Percentiles rank a stretch among this genome's conserved stretches.
phyloP scores from a whole-genome alignment of 257 asterid genomes.

The Ocimum tenuiflorum region DNA sequence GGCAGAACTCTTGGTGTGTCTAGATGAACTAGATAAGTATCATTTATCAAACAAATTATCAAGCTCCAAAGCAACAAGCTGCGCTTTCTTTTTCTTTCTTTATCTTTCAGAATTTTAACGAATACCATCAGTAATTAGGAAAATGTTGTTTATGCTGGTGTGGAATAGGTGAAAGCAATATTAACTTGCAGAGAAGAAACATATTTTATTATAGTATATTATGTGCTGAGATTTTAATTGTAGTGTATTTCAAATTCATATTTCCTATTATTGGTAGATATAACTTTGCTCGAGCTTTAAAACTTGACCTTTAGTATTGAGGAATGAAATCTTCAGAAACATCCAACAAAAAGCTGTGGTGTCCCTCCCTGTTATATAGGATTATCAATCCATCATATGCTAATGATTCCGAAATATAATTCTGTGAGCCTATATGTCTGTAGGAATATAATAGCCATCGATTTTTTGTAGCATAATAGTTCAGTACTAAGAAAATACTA shows the following conservation, averaged over 20 bases:
- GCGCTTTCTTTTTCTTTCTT: background rate
- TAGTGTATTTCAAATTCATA: background rate
- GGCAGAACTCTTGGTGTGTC: background rate
- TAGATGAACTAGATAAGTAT: background rate
- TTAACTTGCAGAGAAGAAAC: background rate
- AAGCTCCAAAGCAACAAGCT: background rate
- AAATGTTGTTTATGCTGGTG: background rate
- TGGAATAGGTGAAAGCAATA: background rate
- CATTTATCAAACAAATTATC: background rate
- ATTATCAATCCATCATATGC: too few species aligned
- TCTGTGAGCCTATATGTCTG: too few species aligned
- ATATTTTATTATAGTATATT: background rate
- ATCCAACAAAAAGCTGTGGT: background rate
- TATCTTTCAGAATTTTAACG: too few species aligned
- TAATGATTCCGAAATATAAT: too few species aligned
- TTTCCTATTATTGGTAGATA: background rate
- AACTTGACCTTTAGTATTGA: background rate
- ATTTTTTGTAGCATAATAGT: too few species aligned
- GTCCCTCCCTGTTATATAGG: too few species aligned
- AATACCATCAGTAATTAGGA: background rate
- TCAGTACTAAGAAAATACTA: too few species aligned
- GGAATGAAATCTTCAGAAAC: background rate
- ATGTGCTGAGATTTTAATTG: background rate
- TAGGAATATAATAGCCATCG: too few species aligned
- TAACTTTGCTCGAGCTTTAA: background rate